Base-by-base conservation (phyloP, 352 stramenopile species). In the Halophytophthora batemanensis region DNA sequence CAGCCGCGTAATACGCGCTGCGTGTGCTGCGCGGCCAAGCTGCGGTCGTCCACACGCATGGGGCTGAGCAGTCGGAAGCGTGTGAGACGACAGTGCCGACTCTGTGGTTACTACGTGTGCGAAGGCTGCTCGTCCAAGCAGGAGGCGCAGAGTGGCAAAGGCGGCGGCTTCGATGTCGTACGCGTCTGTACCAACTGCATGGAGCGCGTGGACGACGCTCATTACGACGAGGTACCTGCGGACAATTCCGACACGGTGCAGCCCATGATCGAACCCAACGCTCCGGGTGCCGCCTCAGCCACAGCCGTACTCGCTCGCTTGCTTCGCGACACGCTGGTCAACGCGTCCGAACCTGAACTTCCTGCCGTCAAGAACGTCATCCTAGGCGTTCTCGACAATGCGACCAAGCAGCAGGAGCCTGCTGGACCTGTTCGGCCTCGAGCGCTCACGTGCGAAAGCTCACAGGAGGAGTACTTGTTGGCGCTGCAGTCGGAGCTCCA, bases 41-140 rank as follows among this genome's bases (percentile, higher is more conserved):
- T 84, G 44, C 50, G 51, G 19, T 52, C 55, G 17, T 54, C 53
- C 21, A 54, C 53, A 23, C 52, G 69, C 18, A 43, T 66, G 50
- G 42, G 45, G 8, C 38, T 52, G 14, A 74, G 60, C 40, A 78
- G 65, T 44, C 61, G 53, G 29, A 66, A 61, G 43, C 53, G 53
- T 8, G 53, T 60, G 44, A 28, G 44, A 35, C 36, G 28, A 8
- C 61, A 70, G 3, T 86, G 75, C 36, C 59, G 69, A 14, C 56
- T 86, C 11, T 83, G 75, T 37, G 68, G 75, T 23, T 73, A 77
- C 38, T 61, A 53, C 25, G 73, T 83, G 19, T 86, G 75, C 41
- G 59, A 70, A 18, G 65, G 67, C 3, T 86, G 72, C 41, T 71
- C 59, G 25, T 45, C 21, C 41, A 66, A 66, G 29, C 59, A 69